phyloP scores from a whole-genome alignment of 768 basidiomycete genomes.

The Pleurotus giganteus region DNA sequence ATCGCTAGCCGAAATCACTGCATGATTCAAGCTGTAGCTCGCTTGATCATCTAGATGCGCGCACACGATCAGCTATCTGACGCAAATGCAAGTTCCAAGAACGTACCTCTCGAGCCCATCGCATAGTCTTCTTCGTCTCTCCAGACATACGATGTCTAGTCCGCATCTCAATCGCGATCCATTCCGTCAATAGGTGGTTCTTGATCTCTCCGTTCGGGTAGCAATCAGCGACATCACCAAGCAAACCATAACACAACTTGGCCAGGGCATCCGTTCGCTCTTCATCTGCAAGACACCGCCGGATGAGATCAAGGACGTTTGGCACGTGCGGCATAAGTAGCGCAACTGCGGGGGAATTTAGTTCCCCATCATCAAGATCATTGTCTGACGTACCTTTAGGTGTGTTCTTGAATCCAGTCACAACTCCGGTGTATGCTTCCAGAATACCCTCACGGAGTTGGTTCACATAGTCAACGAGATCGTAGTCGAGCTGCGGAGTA shows the following conservation, averaged over 20 bases:
- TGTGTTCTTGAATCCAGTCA: slow-evolving; percentile 85
- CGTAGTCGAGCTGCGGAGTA: slow-evolving; percentile 66
- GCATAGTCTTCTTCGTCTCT: slow-evolving; percentile 86
- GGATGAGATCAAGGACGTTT: slow-evolving; percentile 77
- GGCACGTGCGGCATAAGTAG: slow-evolving; percentile 69
- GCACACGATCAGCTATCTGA: background rate
- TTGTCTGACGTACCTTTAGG: slow-evolving; percentile 56
- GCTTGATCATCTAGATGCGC: slow-evolving; percentile 66
- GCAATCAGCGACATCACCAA: slow-evolving; percentile 91
- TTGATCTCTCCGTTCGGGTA: slow-evolving; percentile 83
- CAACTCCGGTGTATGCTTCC: slow-evolving; percentile 95
- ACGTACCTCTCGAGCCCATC: slow-evolving; percentile 91
- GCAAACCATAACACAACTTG: slow-evolving; percentile 75
- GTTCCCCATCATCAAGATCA: background rate
- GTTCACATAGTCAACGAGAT: slow-evolving; percentile 89
- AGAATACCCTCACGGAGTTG: slow-evolving; percentile 91
- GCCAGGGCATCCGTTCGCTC: slow-evolving; percentile 79
- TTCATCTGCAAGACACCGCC: slow-evolving; percentile 74
- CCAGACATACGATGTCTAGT: slow-evolving; percentile 68
- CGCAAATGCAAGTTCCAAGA: background rate
- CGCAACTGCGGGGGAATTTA: slow-evolving; percentile 28
- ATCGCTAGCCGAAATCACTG: background rate
- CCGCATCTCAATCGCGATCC: slow-evolving; percentile 75
- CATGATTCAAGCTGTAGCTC: slow-evolving; percentile 49
- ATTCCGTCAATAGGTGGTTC: slow-evolving; percentile 72